A percentile compares a stretch with the other conserved stretches of the same genome.
Evolutionary conservation across 257 asterid species (phyloP).

Genomic region (Nicotiana knightiana): DNA sequence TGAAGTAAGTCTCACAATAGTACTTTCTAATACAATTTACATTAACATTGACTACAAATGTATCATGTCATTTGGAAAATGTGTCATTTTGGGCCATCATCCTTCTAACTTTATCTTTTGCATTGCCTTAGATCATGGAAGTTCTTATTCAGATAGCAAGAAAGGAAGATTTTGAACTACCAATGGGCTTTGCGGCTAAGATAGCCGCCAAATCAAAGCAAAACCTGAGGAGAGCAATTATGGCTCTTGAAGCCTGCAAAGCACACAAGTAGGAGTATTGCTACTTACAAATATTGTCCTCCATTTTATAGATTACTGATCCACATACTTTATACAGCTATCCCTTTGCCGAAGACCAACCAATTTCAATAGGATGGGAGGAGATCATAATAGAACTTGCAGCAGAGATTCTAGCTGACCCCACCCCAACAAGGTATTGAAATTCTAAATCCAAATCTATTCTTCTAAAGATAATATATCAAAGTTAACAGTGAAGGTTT

Average conservation of each 20-base stretch:
- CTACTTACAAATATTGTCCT: neutral
- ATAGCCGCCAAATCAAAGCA: conserved; percentile 73
- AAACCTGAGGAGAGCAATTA: conserved; percentile 70
- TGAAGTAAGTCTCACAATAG: conserved; percentile 38
- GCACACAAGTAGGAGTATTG: conserved; percentile 53
- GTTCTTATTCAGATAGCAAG: conserved; percentile 70
- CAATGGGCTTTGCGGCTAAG: conserved; percentile 68
- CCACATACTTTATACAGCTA: conserved; percentile 39
- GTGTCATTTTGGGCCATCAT: neutral
- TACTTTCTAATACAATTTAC: neutral
- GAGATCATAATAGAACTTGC: conserved; percentile 62
- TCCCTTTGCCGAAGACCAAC: conserved; percentile 82
- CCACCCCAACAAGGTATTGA: conserved; percentile 50
- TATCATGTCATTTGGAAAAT: neutral
- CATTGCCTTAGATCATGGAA: conserved; percentile 49
- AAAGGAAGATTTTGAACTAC: conserved; percentile 67
- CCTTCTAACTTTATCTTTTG: conserved; percentile 1
- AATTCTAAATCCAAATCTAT: neutral
- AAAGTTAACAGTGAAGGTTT: neutral
- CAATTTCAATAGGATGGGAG: conserved; percentile 81
- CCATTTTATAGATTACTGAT: conserved; percentile 9
- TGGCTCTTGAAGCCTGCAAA: conserved; percentile 95
- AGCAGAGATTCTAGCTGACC: conserved; percentile 60
- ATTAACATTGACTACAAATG: neutral
- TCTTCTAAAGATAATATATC: neutral